phyloP scores from a whole-genome alignment of 768 basidiomycete genomes.

The Russula compacta region DNA sequence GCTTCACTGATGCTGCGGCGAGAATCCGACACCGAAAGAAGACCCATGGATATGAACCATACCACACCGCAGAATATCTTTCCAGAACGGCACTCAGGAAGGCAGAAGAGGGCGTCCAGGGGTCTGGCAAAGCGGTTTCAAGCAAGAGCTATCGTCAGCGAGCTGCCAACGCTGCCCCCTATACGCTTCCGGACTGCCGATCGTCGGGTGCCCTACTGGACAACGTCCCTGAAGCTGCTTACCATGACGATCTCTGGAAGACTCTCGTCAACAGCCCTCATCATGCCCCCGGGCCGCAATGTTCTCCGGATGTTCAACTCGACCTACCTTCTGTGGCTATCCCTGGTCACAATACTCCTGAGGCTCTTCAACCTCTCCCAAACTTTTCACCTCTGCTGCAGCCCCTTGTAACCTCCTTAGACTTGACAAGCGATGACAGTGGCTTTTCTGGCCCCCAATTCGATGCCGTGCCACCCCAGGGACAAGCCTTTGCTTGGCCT shows the following conservation, averaged over 20 bases:
- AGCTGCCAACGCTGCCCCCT: not conserved
- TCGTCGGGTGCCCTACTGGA: not conserved
- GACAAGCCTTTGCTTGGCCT: not conserved
- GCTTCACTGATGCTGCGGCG: not conserved
- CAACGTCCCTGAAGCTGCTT: not conserved
- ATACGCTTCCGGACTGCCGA: not conserved
- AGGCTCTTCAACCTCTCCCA: not conserved
- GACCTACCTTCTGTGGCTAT: not conserved
- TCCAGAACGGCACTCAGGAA: not conserved
- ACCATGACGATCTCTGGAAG: constrained; percentile 9
- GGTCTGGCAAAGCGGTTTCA: not conserved
- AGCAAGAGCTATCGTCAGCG: not conserved
- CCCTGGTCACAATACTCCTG: not conserved
- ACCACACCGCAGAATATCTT: not conserved
- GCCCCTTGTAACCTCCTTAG: too few species aligned
- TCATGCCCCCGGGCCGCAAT: not conserved
- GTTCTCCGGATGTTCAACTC: not conserved
- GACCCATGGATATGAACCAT: not conserved
- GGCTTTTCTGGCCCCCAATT: not conserved
- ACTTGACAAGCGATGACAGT: not conserved
- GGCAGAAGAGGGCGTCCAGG: not conserved
- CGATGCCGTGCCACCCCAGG: not conserved
- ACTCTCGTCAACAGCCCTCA: not conserved
- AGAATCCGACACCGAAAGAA: constrained; percentile 6
- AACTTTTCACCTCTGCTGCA: not conserved